Base-by-base conservation (phyloP, 495 filamentous ascomycete species). In the Penicillium flavigenum region DNA sequence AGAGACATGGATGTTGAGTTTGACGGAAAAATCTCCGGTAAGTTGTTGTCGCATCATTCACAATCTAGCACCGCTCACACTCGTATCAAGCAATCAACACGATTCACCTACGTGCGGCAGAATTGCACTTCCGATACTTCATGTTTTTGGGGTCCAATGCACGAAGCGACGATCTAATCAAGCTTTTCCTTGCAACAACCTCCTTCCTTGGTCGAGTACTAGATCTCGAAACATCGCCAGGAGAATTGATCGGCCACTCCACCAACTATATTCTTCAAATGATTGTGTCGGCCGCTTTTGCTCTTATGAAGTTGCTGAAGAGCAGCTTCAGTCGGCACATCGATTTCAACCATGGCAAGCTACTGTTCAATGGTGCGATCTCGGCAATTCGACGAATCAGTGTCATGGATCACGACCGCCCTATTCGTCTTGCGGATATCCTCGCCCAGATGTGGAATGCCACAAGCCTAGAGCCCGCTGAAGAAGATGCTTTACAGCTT, bases 231-330 rank as follows among this genome's bases (percentile, higher is more conserved):
- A 79, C 76, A 0, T 75, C 73, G 0, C 76, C 76, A 0, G 74
- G 76, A 4, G 75, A 79, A 32, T 74, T 88, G 10, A 79, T 96
- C 31, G 78, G 79, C 19, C 90, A 88, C 70, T 83, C 86, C 20
- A 90, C 89, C 45, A 93, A 93, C 65, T 96, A 96, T 69, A 87
- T 96, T 54, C 84, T 93, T 56, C 92, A 96, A 68, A 96, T 97
- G 89, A 86, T 95, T 29, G 86, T 95, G 8, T 92, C 91, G 11
- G 89, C 87, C 0, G 90, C 89, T 4, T 95, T 95, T 62, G 86
- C 90, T 3, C 73, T 97, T 10, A 82, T 96, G 65, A 96, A 96
- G 66, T 78, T 97, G 24, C 76, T 96, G 61, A 88, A 90, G 65
- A 92, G 88, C 48, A 90, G 77, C 85, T 96, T 77, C 76, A 87